phyloP scores from a whole-genome alignment of 1,284 basidiomycete genomes.

The Cryptococcus sp. region DNA sequence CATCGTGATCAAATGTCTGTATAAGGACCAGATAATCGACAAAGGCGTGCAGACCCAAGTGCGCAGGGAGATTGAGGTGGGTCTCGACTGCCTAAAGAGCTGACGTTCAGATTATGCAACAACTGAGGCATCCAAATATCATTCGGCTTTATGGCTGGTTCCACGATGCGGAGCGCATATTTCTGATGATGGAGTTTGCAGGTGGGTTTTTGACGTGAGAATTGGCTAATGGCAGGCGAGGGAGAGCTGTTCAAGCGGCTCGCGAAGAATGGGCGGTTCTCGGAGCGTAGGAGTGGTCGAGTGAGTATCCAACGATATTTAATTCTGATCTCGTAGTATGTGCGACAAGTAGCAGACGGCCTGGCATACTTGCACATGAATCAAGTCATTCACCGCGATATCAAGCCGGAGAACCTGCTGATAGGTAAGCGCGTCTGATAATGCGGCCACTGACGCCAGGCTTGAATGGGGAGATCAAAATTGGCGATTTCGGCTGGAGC shows the following conservation, averaged over 20 bases:
- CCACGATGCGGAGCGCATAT: constrained; percentile 91
- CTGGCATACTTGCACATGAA: constrained; percentile 88
- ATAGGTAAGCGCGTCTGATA: constrained; percentile 59
- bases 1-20: constrained; percentile 90
- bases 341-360: constrained; percentile 96
- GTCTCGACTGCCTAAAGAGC: constrained; percentile 6
- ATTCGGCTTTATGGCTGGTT: constrained; percentile 96
- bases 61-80: constrained; percentile 73
- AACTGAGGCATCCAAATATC: constrained; percentile 82
- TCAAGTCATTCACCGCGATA: constrained; percentile 98
- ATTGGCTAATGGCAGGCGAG: constrained; percentile 64
- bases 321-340: constrained; percentile 62
- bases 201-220: constrained; percentile 15
- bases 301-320: constrained; percentile 42
- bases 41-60: constrained; percentile 88
- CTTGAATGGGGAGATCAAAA: constrained; percentile 95
- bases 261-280: constrained; percentile 66
- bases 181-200: constrained; percentile 90
- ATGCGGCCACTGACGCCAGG: constrained; percentile 16
- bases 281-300: constrained; percentile 75
- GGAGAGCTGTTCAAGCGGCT: constrained; percentile 96
- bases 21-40: constrained; percentile 89
- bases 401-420: constrained; percentile 97
- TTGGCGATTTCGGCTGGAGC: constrained; percentile 98
- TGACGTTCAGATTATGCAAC: constrained; percentile 76